Percentiles rank a stretch among this genome's conserved stretches.
Conservation (phyloP, 2,329 filamentous ascomycete species). For the Stagonosporopsis vannaccii region DNA sequence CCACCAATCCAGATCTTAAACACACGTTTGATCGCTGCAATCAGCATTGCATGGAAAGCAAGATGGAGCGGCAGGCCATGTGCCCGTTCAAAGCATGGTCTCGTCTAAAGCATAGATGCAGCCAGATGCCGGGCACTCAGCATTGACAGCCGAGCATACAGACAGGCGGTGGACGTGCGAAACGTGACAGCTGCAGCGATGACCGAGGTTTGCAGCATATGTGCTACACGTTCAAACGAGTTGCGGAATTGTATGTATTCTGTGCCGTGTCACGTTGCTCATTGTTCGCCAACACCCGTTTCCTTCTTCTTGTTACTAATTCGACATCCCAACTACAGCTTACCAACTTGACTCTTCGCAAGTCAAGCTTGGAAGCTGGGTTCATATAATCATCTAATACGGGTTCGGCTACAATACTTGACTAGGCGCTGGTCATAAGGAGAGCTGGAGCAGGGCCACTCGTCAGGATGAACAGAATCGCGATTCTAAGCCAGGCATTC, state of each 20-base stretch:
- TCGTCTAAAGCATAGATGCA: slow-evolving; percentile 22
- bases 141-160: slow-evolving; percentile 39
- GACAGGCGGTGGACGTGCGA: slow-evolving; percentile 25
- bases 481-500: slow-evolving; percentile 16
- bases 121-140: slow-evolving; percentile 35
- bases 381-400: slow-evolving; percentile 14
- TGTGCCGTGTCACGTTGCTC: slow-evolving; percentile 16
- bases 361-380: slow-evolving; percentile 11
- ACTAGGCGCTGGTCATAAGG: not conserved
- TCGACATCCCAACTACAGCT: slow-evolving; percentile 10
- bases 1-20: slow-evolving; percentile 29
- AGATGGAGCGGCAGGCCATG: slow-evolving; percentile 22
- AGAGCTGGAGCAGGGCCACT: not conserved
- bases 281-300: slow-evolving; percentile 15
- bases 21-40: slow-evolving; percentile 23
- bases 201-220: slow-evolving; percentile 28
- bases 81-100: slow-evolving; percentile 32
- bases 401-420: not conserved
- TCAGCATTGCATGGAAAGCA: slow-evolving; percentile 32
- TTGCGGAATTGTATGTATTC: slow-evolving; percentile 29
- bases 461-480: slow-evolving; percentile 22
- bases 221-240: slow-evolving; percentile 24
- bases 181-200: slow-evolving; percentile 31
- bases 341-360: slow-evolving; percentile 15
- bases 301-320: slow-evolving; percentile 19